Percentiles rank a stretch among this genome's conserved stretches.
Conservation (phyloP, 1,284 basidiomycete genomes). For the Xerocomus minutiporus region DNA sequence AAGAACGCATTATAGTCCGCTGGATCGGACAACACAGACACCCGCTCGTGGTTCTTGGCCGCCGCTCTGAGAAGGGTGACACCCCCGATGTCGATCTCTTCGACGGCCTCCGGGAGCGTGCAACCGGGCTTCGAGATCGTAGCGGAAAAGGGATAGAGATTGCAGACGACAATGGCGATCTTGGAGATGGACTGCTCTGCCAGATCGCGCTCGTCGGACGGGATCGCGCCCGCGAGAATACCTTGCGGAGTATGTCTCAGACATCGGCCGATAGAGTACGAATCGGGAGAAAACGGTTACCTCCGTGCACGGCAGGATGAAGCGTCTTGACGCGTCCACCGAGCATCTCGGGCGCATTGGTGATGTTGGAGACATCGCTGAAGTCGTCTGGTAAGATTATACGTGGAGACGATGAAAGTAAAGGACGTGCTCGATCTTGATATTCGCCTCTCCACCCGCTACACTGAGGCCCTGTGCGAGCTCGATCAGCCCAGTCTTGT, state of each 20-base stretch:
- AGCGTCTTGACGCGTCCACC: conserved; percentile 98
- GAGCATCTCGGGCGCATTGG: conserved; percentile 99
- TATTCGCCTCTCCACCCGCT: conserved; percentile 86
- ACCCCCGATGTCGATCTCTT: conserved; percentile 99
- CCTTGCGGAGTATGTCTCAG: conserved; percentile 41
- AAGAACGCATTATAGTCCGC: conserved; percentile 88
- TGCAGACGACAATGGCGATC: conserved; percentile 96
- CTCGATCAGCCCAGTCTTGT: conserved; percentile 89
- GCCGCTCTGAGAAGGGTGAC: conserved; percentile 97
- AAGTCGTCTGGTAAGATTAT: conserved; percentile 10
- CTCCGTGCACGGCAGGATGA: conserved; percentile 98
- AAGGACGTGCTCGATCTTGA: conserved; percentile 78
- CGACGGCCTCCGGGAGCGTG: conserved; percentile 88
- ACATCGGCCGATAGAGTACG: neutral
- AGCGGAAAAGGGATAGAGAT: conserved; percentile 95
- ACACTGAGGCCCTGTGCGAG: conserved; percentile 81
- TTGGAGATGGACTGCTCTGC: conserved; percentile 78
- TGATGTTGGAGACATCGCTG: conserved; percentile 97
- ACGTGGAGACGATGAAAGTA: neutral
- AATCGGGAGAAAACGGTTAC: conserved; percentile 39
- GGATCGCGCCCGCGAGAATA: conserved; percentile 85
- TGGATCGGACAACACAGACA: conserved; percentile 90
- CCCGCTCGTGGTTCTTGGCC: conserved; percentile 96
- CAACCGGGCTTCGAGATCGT: conserved; percentile 88
- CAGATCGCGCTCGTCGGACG: conserved; percentile 83